Base-by-base conservation (phyloP, 169 alveolate genomes). In the Cryptosporidium sp. region DNA sequence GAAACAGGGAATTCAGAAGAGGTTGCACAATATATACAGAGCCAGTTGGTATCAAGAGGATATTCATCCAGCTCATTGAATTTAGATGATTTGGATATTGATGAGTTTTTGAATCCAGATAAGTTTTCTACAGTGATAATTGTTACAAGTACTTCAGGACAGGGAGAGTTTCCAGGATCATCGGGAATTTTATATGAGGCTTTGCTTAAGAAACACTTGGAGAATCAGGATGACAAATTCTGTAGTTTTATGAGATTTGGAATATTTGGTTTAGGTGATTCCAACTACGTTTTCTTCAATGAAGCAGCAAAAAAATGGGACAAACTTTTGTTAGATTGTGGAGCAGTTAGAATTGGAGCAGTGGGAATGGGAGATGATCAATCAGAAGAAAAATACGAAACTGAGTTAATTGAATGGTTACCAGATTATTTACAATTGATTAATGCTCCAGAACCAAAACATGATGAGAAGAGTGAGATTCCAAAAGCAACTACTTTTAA, bases 271-370 rank as follows among this genome's bases (percentile, higher is more conserved):
- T 91, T 92, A 8, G 94, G 94, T 31, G 94, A 92, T 58, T 71
- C 92, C 44, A 85, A 86, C 84, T 92, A 92, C 60, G 91, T 73
- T 48, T 86, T 75, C 68, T 92, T 92, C 91, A 89, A 91, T 68
- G 93, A 91, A 67, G 93, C 94, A 4, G 94, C 94, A 68, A 73
- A 73, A 61, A 85, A 85, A 18, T 85, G 91, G 87, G 94, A 92
- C 35, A 67, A 61, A 53, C 87, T 85, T 23, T 69, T 92, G 44
- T 60, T 70, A 53, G 87, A 89, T 51, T 84, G 91, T 67, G 94
- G 94, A 14, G 94, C 93, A 44, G 51, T 48, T 37, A 91, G 93
- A 48, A 84, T 91, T 29, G 93, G 87, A 69, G 52, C 26, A 33
- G 23, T 60, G 26, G 94, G 94, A 3, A 69, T 91, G 86, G 94